Evolutionary conservation across 768 basidiomycete genomes (phyloP).

Genomic region (Chalciporus pseudorubinellus): DNA sequence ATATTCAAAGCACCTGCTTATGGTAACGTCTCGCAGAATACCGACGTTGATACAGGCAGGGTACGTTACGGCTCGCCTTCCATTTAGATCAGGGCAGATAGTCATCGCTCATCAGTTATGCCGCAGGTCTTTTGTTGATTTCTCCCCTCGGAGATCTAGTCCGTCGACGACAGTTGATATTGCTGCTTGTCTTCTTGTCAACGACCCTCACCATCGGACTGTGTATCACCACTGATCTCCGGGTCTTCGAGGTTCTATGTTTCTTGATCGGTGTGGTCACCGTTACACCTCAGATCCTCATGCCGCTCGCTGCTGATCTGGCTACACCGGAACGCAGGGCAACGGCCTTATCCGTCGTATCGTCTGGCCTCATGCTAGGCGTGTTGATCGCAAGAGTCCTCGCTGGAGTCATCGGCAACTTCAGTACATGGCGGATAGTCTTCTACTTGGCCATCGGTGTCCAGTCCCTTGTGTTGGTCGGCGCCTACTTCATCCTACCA

Average conservation of each 20-base stretch:
- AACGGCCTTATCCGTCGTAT: conserved; percentile 71
- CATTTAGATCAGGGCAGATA: background rate
- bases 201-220: conserved; percentile 68
- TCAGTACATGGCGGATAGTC: conserved; percentile 66
- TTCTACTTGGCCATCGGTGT: conserved; percentile 78
- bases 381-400: conserved; percentile 73
- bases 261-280: conserved; percentile 70
- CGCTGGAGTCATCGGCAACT: conserved; percentile 73
- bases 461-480: conserved; percentile 55
- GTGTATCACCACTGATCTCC: conserved; percentile 55
- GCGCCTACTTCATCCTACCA: conserved; percentile 67
- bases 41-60: conserved; percentile 69
- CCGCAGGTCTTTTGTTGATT: conserved; percentile 67
- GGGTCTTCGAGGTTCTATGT: conserved; percentile 61
- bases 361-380: conserved; percentile 67
- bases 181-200: conserved; percentile 53
- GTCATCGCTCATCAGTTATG: conserved; percentile 48
- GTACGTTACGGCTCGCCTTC: conserved; percentile 33
- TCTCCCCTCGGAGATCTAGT: conserved; percentile 83
- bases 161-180: conserved; percentile 66
- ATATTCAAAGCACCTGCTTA: background rate
- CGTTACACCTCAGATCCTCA: conserved; percentile 74
- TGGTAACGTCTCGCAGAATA: conserved; percentile 39
- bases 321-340: conserved; percentile 73
- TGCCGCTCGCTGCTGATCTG: conserved; percentile 78